Evolutionary conservation across 2,329 filamentous ascomycete species (phyloP), one percentile per base, ranked within the genome.

Genomic region (Scortechinia acanthostroma): DNA sequence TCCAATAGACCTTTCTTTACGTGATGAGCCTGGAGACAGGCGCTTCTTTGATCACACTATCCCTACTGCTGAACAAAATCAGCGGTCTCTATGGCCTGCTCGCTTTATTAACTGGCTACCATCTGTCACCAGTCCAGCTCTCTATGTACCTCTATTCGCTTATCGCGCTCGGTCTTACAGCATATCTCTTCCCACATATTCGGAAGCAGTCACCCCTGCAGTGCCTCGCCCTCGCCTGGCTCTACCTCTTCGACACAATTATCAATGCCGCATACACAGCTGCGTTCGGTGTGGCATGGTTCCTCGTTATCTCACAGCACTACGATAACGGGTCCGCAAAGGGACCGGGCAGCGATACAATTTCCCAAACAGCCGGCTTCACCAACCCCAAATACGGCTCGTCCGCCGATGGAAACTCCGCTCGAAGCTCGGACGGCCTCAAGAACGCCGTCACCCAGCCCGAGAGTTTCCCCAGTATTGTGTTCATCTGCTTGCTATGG

Each of bases 61-160:
- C 86, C 10, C 78, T 95, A 51, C 74, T 94, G 46, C 83, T 96
- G 68, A 96, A 96, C 74, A 95, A 95, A 65, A 79, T 91, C 53
- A 91, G 88, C 43, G 91, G 90, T 47, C 73, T 95, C 53, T 96
- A 95, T 65, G 91, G 91, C 52, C 74, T 96, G 37, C 83, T 96
- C 53, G 90, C 91, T 48, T 77, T 95, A 53, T 72, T 95, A 51
- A 95, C 91, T 20, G 91, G 91, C 59, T 90, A 88, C 64, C 73
- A 84, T 53, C 80, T 95, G 50, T 91, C 88, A 45, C 74, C 82
- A 22, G 76, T 93, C 20, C 91, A 96, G 64, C 76, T 95, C 47
- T 87, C 86, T 47, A 93, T 94, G 74, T 96, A 95, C 72, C 74
- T 95, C 43, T 95, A 95, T 73, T 93, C 87, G 21, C 74, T 93